phyloP scores from a whole-genome alignment of 345 rosid genomes.

The Noccaea bulbosa region DNA sequence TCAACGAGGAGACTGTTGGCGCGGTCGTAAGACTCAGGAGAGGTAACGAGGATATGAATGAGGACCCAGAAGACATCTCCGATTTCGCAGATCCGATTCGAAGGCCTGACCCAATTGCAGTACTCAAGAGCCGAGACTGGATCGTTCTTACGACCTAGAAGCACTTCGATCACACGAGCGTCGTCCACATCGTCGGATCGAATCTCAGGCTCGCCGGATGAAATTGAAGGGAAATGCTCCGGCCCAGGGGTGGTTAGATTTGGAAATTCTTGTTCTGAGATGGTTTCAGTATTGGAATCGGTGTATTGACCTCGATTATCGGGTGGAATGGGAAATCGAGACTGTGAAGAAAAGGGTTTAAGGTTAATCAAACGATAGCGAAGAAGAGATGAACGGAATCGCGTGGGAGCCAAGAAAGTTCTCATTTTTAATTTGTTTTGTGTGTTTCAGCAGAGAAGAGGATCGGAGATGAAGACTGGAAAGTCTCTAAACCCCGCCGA shows the following conservation, averaged over 20 bases:
- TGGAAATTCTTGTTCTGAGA: constrained; percentile 10
- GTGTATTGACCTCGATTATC: constrained; percentile 2
- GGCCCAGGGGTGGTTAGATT: background rate
- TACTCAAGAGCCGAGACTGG: constrained; percentile 54
- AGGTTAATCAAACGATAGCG: constrained; percentile 19
- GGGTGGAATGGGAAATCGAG: constrained; percentile 32
- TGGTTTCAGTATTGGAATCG: constrained; percentile 25
- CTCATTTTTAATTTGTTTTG: constrained; percentile 13
- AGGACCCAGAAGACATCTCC: constrained; percentile 55
- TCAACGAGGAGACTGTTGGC: constrained; percentile 49
- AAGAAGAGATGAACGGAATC: background rate
- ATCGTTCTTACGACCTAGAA: constrained; percentile 48
- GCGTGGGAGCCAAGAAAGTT: constrained; percentile 10
- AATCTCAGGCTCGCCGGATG: background rate
- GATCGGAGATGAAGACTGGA: constrained; percentile 18
- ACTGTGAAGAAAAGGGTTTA: constrained; percentile 47
- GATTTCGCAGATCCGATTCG: constrained; percentile 42
- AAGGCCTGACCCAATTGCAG: constrained; percentile 42
- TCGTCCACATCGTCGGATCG: constrained; percentile 27
- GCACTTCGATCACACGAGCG: constrained; percentile 48
- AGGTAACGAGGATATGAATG: constrained; percentile 56
- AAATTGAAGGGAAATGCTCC: constrained; percentile 1
- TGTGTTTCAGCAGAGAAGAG: constrained; percentile 3
- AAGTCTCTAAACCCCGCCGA: background rate
- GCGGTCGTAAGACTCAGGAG: constrained; percentile 29